Conservation (phyloP, 176 grass and related monocot genomes). For the Triticum monococcum region DNA sequence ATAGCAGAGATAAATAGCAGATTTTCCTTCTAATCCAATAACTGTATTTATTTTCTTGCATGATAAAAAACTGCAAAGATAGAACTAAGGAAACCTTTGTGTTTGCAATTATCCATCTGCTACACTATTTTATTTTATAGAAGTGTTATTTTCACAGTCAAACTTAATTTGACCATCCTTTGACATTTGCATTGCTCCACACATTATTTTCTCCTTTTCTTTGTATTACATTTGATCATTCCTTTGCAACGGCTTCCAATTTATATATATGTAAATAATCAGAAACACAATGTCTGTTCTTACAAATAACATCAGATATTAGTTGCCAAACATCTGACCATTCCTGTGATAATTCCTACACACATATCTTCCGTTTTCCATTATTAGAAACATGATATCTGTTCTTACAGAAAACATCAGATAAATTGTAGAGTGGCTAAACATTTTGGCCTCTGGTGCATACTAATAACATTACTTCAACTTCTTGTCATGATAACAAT, state of each 20-base stretch:
- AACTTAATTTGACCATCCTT: slow-evolving; percentile 12
- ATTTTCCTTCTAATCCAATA: not conserved
- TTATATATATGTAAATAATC: not conserved
- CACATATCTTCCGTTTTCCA: not conserved
- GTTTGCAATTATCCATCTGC: not conserved
- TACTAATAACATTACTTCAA: not conserved
- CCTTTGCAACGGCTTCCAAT: not conserved
- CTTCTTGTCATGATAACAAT: not conserved
- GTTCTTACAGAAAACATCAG: not conserved
- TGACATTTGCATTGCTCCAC: not conserved
- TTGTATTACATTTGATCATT: slow-evolving; percentile 4
- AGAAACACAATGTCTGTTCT: not conserved
- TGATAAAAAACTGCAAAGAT: not conserved
- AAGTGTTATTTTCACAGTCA: not conserved
- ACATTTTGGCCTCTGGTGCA: not conserved
- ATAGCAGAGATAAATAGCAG: not conserved
- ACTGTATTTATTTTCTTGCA: not conserved
- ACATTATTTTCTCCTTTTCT: not conserved
- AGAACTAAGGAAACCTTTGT: not conserved
- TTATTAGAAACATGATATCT: not conserved
- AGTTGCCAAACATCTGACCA: not conserved
- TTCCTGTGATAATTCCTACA: not conserved
- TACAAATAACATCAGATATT: not conserved
- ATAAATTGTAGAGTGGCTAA: not conserved
- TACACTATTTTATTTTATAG: not conserved